Evolutionary conservation across 257 asterid genomes (phyloP).

Genomic region (Parsonsia alboflavescens): DNA sequence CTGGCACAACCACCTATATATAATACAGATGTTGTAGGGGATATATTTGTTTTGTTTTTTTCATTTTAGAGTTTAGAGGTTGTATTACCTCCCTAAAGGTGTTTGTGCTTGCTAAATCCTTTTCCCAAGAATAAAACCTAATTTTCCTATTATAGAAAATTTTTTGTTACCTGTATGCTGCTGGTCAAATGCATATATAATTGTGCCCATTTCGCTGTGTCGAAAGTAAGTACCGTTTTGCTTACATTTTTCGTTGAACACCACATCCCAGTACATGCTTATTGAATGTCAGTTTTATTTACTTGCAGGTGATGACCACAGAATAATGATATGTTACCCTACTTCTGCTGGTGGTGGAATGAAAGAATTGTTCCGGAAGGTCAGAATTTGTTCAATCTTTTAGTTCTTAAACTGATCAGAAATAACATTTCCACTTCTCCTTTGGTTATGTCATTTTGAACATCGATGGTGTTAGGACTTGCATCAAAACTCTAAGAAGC

Average conservation of each 20-base stretch:
- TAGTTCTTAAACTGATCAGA: neutral
- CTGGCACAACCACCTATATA: neutral
- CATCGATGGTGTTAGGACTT: neutral
- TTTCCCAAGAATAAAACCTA: neutral
- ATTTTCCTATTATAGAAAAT: neutral
- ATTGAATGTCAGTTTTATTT: slow-evolving; percentile 23
- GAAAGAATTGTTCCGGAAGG: slow-evolving; percentile 97
- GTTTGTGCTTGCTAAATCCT: neutral
- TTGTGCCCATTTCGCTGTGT: neutral
- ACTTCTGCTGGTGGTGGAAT: slow-evolving; percentile 99
- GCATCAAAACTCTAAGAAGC: neutral
- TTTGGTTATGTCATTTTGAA: neutral
- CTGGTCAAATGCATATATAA: neutral
- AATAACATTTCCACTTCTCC: neutral
- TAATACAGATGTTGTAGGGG: neutral
- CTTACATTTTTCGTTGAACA: neutral
- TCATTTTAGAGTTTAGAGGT: neutral
- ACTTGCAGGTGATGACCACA: slow-evolving; percentile 88
- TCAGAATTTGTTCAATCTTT: slow-evolving; percentile 19
- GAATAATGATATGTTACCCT: slow-evolving; percentile 95
- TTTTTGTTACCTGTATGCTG: neutral
- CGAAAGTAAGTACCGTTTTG: neutral
- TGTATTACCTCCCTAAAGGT: neutral
- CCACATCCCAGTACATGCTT: slow-evolving; percentile 6
- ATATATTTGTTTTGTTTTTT: neutral